phyloP scores from a whole-genome alignment of 2,329 filamentous ascomycete species.

The Monosporascus sp. region DNA sequence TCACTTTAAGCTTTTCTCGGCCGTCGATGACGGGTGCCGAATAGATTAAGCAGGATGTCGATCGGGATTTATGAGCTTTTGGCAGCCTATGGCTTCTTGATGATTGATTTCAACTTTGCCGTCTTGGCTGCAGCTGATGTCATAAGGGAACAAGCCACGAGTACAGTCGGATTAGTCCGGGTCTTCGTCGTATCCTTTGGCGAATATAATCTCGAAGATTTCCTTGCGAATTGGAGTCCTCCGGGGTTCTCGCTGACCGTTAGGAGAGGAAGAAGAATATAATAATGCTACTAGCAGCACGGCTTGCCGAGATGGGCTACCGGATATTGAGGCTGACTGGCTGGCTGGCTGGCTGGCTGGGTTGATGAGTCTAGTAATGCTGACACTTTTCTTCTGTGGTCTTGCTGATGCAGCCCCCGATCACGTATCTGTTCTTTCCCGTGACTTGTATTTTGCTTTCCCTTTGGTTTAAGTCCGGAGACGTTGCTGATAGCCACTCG shows the following conservation, averaged over 20 bases:
- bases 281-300: no score
- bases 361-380: not conserved
- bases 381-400: not conserved
- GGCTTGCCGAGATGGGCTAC: no score
- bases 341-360: not conserved
- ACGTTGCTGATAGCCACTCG: no score
- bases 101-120: not conserved
- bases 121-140: not conserved
- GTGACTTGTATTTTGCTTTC: not conserved
- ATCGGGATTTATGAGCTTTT: not conserved
- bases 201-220: no score
- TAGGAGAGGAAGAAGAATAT: no score
- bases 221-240: no score
- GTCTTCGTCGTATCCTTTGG: no score
- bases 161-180: no score
- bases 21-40: no score
- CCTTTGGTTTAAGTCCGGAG: no score
- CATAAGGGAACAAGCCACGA: not conserved
- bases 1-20: not conserved
- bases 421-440: not conserved
- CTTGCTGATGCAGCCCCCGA: not conserved
- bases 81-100: not conserved
- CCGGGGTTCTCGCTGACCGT: no score
- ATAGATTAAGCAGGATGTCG: not conserved
- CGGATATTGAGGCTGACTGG: no score